Conservation (phyloP, 805 yeast species). For the Zygosaccharomyces pseudorouxii region DNA sequence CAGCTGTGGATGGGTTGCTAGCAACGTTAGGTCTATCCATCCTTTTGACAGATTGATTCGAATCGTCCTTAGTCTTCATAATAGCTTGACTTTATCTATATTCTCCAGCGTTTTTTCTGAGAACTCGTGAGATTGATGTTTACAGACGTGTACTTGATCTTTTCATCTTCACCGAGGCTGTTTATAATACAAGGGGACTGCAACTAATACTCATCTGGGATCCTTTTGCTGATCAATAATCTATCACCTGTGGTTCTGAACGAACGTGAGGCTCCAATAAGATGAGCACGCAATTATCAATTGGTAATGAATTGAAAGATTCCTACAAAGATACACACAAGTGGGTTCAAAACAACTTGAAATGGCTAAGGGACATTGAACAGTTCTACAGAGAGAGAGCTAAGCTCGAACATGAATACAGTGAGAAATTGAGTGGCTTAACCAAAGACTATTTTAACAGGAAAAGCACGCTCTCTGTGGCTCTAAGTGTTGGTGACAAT, state of each 20-base stretch:
- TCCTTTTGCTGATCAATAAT: not conserved
- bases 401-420: conserved; percentile 74
- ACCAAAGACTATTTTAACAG: conserved; percentile 67
- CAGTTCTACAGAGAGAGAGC: conserved; percentile 82
- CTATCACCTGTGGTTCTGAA: not conserved
- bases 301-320: conserved; percentile 77
- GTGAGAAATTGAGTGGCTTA: conserved; percentile 58
- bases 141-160: not conserved
- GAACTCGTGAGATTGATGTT: not conserved
- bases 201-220: not conserved
- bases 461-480: conserved; percentile 64
- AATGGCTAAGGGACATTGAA: conserved; percentile 75
- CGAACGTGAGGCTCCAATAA: not conserved
- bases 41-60: not conserved
- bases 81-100: not conserved
- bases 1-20: not conserved
- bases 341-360: conserved; percentile 72
- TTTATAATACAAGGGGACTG: not conserved
- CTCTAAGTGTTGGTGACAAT: conserved; percentile 80
- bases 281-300: conserved; percentile 33
- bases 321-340: conserved; percentile 69
- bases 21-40: conserved; percentile 6
- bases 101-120: not conserved
- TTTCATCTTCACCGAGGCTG: not conserved
- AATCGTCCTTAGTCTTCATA: not conserved